phyloP scores from a whole-genome alignment of 768 basidiomycete genomes.

The Russula abietina region DNA sequence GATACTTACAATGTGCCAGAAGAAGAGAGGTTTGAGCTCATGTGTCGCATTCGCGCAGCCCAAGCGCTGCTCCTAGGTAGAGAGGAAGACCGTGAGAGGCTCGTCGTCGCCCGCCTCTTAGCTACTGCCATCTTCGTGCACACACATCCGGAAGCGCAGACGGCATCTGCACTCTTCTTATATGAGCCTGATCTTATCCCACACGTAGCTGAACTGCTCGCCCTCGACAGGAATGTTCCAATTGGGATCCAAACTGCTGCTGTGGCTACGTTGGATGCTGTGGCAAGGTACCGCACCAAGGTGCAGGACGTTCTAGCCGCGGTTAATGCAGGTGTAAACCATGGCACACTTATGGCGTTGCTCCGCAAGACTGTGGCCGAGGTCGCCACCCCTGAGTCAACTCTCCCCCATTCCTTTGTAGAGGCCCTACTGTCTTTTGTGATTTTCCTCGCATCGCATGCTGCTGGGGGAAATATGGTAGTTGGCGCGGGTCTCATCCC shows the following conservation, averaged over 20 bases:
- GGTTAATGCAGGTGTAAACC: constrained; percentile 92
- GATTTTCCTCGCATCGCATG: constrained; percentile 78
- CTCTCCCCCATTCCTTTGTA: constrained; percentile 63
- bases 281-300: constrained; percentile 77
- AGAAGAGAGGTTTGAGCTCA: constrained; percentile 79
- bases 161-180: constrained; percentile 77
- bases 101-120: constrained; percentile 74
- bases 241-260: constrained; percentile 75
- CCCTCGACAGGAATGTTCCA: constrained; percentile 68
- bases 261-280: constrained; percentile 83
- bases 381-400: constrained; percentile 59
- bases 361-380: constrained; percentile 76
- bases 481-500: constrained; percentile 91
- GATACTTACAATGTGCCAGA: constrained; percentile 65
- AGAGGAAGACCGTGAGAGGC: constrained; percentile 65
- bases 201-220: constrained; percentile 85
- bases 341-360: constrained; percentile 88
- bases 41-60: constrained; percentile 82
- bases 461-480: constrained; percentile 86
- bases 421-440: constrained; percentile 85
- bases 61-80: constrained; percentile 54
- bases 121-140: constrained; percentile 90
- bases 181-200: constrained; percentile 91
- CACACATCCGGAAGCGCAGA: constrained; percentile 73
- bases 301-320: constrained; percentile 83